These are phyloP conservation scores for Quercus suber DNA, from an alignment of 306 rosid genomes.

Conservation along the genomic window DNA sequence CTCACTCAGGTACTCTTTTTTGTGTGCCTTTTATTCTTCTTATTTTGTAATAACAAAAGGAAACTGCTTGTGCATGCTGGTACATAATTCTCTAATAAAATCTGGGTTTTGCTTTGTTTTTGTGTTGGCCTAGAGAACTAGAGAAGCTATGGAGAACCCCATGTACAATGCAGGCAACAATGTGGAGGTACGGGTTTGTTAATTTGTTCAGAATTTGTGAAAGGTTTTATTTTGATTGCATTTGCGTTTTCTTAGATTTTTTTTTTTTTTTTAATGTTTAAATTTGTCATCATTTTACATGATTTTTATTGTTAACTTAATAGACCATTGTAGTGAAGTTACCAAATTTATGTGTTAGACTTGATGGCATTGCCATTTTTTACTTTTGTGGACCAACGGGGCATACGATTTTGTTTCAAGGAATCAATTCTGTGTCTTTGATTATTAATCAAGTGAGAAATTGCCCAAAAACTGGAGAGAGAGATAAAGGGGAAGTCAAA, in stretches of 20 bases:
- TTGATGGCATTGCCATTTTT: not conserved
- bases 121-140: slow-evolving; percentile 37
- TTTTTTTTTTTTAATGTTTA: not conserved
- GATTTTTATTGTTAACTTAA: not conserved
- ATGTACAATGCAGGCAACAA: slow-evolving; percentile 27
- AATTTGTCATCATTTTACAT: not conserved
- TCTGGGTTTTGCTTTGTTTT: slow-evolving; percentile 11
- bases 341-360: not conserved
- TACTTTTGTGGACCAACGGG: not conserved
- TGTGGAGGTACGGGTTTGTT: slow-evolving; percentile 36
- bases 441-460: not conserved
- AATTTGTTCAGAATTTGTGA: not conserved
- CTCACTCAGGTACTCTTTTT: slow-evolving; percentile 35
- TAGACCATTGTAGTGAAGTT: not conserved
- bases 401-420: not conserved
- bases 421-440: not conserved
- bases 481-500: not conserved
- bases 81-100: slow-evolving; percentile 13
- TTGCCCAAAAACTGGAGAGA: not conserved
- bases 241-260: not conserved
- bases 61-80: not conserved
- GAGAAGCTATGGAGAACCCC: slow-evolving; percentile 47
- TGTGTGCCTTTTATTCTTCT: slow-evolving; percentile 1
- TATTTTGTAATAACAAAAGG: not conserved
- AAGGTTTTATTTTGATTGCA: not conserved